Base-by-base conservation (phyloP, 2,329 filamentous ascomycete genomes). In the Clarireedia homoeocarpa region DNA sequence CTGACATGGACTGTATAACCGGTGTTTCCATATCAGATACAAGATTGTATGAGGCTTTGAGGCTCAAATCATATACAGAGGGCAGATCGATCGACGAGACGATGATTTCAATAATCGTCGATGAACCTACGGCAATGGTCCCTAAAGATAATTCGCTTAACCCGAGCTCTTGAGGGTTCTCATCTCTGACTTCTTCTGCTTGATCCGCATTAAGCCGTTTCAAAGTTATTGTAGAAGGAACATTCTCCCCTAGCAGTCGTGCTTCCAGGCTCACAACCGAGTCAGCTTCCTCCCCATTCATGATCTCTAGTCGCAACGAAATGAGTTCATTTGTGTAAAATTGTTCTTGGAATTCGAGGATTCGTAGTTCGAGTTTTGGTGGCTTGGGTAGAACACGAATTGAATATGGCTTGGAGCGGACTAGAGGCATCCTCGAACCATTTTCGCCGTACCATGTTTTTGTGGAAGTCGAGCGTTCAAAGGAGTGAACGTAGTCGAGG, bases 291-390 rank as follows among this genome's bases (percentile, higher is more conserved):
- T 99, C 94, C 49, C 84, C 84, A 63, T 99, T 99, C 56, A 83
- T 66, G 3, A 96, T 74, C 45, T 86, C 81, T 40, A 97, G 75
- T 0, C 78, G 73, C 23, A 97, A 70, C 6, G 75, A 74, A 27
- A 96, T 81, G 0, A 75, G 70, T 72, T 99, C 94, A 64, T 95
- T 87, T 1, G 88, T 88, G 68, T 96, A 97, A 70, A 92, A 95
- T 54, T 91, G 85, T 12, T 82, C 78, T 56, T 79, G 75, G 6
- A 85, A 71, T 42, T 82, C 78, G 2, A 81, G 75, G 9, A 89
- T 73, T 26, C 75, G 79, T 47, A 99, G 82, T 63, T 89, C 84
- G 74, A 99, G 83, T 71, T 96, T 97, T 0, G 94, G 94, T 27
- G 92, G 94, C 62, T 95, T 88, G 1, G 94, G 92, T 53, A 91